Percentiles rank a stretch among this genome's conserved stretches.
phyloP scores from a whole-genome alignment of 2,329 filamentous ascomycete species.

The Calonectria leucothoes region DNA sequence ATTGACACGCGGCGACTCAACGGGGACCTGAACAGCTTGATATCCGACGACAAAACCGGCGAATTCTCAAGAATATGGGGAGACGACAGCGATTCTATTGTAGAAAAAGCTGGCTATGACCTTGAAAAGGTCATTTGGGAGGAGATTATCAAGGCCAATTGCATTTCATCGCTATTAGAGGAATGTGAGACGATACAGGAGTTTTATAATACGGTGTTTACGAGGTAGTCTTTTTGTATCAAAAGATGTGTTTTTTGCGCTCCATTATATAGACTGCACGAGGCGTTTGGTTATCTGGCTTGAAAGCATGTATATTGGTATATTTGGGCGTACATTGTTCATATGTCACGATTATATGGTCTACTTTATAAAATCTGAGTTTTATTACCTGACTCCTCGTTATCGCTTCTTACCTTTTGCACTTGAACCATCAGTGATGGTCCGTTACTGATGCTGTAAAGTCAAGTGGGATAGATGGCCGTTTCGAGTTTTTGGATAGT shows the following conservation, averaged over 20 bases:
- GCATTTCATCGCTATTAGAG: constrained; percentile 25
- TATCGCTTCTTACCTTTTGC: too few species aligned
- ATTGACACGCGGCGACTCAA: constrained; percentile 32
- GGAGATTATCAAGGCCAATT: constrained; percentile 37
- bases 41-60: constrained; percentile 19
- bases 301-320: too few species aligned
- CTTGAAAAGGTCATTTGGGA: constrained; percentile 40
- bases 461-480: too few species aligned
- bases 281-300: neutral
- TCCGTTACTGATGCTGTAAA: too few species aligned
- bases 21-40: constrained; percentile 15
- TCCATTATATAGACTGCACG: neutral
- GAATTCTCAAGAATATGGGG: constrained; percentile 32
- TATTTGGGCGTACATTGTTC: neutral
- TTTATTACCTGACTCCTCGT: neutral
- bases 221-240: neutral
- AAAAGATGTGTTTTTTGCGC: neutral
- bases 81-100: constrained; percentile 22
- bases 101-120: constrained; percentile 33
- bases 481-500: too few species aligned
- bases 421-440: too few species aligned
- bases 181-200: constrained; percentile 37
- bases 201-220: constrained; percentile 36
- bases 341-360: neutral
- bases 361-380: too few species aligned